Base-by-base conservation (phyloP, 768 basidiomycete species). In the Kwoniella shandongensis region DNA sequence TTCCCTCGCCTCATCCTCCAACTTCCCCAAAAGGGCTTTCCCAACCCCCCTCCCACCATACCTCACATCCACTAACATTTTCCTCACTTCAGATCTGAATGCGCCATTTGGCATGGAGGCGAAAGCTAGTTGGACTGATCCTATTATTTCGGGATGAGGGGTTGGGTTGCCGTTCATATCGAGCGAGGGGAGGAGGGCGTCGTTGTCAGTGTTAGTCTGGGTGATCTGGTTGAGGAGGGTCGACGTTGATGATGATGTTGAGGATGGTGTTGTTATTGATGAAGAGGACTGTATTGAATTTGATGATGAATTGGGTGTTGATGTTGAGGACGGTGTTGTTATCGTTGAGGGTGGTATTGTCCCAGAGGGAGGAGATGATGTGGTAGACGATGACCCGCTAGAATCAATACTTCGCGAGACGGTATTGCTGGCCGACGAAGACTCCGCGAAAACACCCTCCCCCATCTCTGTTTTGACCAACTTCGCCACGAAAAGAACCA, bases 31-130 rank as follows among this genome's bases (percentile, higher is more conserved):
- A 11, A 54, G 39, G 2, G 22, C 13, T 23, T 41, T 54, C 6
- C 44, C 58, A 15, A 54, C 44, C n/a, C 58, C 57, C 18, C 57
- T 25, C 22, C 57, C 26, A 8, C 32, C 42, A 59, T 59, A 59
- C 27, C 57, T 27, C 32, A 25, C 44, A 30, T 59, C 57, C 15
- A 59, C 57, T 20, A 60, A 20, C 39, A 54, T 29, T n/a, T 60
- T 54, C 13, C 58, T 44, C 0, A 54, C 58, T 45, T 60, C 58
- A 2, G 25, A 48, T n/a, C 58, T 32, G 46, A 29, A 39, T 10
- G 42, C 51, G 3, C 58, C 57, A 27, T 59, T 59, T 4, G 57
- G 51, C 11, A 29, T 59, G 12, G 22, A 23, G 18, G 32, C 32
- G 30, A 53, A 59, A 1, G 57, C 51, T 27, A 59, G 26, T 27